A percentile compares a stretch with the other conserved stretches of the same genome.
Evolutionary conservation across 164 flowering plant species (phyloP).

Genomic region (Annona squamosa): DNA sequence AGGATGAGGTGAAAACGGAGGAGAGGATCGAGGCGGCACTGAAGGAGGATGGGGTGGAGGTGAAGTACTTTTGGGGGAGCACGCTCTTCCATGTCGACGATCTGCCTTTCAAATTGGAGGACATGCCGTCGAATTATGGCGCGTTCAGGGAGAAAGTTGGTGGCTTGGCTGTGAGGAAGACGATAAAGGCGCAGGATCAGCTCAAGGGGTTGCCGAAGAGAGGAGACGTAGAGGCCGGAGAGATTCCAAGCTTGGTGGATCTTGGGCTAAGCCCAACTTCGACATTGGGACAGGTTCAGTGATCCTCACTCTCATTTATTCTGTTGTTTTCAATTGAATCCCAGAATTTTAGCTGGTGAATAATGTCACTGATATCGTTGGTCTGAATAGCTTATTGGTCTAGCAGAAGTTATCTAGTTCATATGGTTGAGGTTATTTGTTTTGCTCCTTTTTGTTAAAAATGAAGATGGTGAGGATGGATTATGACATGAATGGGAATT

Average conservation of each 20-base stretch:
- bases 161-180: constrained; percentile 65
- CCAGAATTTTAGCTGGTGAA: too few relatives aligned
- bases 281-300: constrained; percentile 51
- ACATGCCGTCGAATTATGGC: constrained; percentile 77
- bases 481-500: neutral
- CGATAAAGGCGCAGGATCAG: constrained; percentile 68
- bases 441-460: neutral
- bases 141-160: constrained; percentile 80
- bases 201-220: constrained; percentile 64
- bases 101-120: constrained; percentile 78
- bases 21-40: constrained; percentile 65
- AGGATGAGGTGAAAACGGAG: constrained; percentile 73
- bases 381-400: neutral
- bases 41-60: constrained; percentile 84
- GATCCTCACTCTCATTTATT: neutral
- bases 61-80: constrained; percentile 96
- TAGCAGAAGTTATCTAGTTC: neutral
- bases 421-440: neutral
- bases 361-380: too few relatives aligned
- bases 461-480: neutral
- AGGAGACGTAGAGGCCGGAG: constrained; percentile 87
- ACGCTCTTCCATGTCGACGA: constrained; percentile 88
- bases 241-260: constrained; percentile 72
- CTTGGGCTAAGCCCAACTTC: constrained; percentile 64
- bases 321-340: neutral